Evolutionary conservation across 176 grass and related monocot genomes (phyloP), one percentile per base, ranked within the genome.

Genomic region (Eragrostis curvula): DNA sequence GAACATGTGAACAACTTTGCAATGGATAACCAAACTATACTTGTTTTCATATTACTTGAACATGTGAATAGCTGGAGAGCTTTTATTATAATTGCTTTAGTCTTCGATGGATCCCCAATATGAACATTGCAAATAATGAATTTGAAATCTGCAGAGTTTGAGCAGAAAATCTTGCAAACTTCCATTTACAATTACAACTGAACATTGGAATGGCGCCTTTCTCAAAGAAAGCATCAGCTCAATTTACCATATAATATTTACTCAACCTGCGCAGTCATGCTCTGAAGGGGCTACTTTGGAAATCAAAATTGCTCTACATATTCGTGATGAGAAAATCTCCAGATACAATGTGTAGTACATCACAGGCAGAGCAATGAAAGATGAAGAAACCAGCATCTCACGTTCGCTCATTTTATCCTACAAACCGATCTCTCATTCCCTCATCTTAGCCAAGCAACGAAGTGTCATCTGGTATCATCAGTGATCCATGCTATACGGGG

Each of bases 181-280:
- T 66, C 66, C 45, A 30, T 55, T 74, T 9, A 72, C 39, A 86
- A 1, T 17, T 66, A 55, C 53, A 45, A 5, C 5, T 85, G 63
- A 30, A 2, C 9, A 49, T 60, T 23, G 8, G 5, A 27, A 21
- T 59, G n/a, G 0, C 36, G 41, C 13, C 36, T 57, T 44, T 73
- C 41, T 36, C 24, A 18, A 11, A 68, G 9, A 80, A 61, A 20
- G 23, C 77, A 77, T 65, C 29, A 80, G 43, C 24, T 52, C 20
- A 7, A 68, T 73, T 18, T 68, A 68, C 30, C 74, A 53, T 79
- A 82, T 83, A 40, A 23, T 88, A 86, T 86, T 68, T 83, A 90
- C 88, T 74, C 18, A 61, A 51, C 73, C 29, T 53, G 29, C 27
- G 7, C 12, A 18, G 13, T 27, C 41, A 49, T 46, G 9, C 2